These are phyloP conservation scores for Chalciporus pseudorubinellus DNA, from an alignment of 768 basidiomycete species.

Conservation along the genomic window DNA sequence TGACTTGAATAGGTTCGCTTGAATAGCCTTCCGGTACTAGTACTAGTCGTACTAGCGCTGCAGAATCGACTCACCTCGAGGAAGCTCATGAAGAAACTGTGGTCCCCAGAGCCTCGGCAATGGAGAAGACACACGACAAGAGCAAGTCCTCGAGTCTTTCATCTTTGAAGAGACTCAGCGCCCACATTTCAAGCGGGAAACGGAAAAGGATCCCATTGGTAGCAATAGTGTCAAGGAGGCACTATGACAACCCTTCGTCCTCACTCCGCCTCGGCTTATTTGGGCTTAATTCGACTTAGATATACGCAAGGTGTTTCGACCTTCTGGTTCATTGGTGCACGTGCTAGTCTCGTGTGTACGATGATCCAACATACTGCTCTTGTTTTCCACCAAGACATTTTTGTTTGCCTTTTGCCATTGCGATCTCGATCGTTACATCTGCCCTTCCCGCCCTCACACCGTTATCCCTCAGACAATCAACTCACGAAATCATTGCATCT, in stretches of 20 bases:
- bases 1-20: too few relatives aligned
- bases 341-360: slow-evolving; percentile 17
- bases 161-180: slow-evolving; percentile 55
- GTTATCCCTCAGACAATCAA: slow-evolving; percentile 18
- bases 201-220: slow-evolving; percentile 52
- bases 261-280: slow-evolving; percentile 6
- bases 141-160: slow-evolving; percentile 51
- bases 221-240: slow-evolving; percentile 47
- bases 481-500: slow-evolving; percentile 16
- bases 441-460: slow-evolving; percentile 10
- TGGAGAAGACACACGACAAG: slow-evolving; percentile 46
- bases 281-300: slow-evolving; percentile 22
- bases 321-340: slow-evolving; percentile 2
- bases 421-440: slow-evolving; percentile 13
- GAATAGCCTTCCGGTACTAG: too few relatives aligned
- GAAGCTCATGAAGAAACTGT: too few relatives aligned
- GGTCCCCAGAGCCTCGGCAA: too few relatives aligned
- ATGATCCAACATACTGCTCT: slow-evolving; percentile 2
- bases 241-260: slow-evolving; percentile 21
- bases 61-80: too few relatives aligned
- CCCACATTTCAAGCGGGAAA: slow-evolving; percentile 37
- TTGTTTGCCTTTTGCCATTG: slow-evolving; percentile 9
- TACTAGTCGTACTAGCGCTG: too few relatives aligned
- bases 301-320: slow-evolving; percentile 19
- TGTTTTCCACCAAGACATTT: slow-evolving; percentile 9